phyloP scores from a whole-genome alignment of 371 early-diverging fungal genomes.

The Mucor circinelloides region DNA sequence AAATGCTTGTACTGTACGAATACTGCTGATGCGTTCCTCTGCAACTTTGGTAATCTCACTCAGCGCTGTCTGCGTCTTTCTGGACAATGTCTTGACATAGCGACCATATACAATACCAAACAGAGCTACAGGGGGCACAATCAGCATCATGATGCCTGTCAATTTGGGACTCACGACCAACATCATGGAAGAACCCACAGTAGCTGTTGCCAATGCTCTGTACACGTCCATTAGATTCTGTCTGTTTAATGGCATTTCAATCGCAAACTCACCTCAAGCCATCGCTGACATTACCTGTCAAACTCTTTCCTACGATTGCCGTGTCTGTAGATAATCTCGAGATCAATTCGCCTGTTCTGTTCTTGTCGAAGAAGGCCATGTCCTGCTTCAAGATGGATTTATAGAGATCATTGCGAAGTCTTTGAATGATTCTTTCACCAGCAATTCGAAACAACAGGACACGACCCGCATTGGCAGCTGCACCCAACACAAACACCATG shows the following conservation, averaged over 20 bases:
- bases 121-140: conserved; percentile 77
- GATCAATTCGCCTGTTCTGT: conserved; percentile 78
- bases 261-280: conserved; percentile 67
- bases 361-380: conserved; percentile 77
- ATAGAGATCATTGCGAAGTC: conserved; percentile 61
- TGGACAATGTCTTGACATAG: conserved; percentile 66
- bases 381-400: conserved; percentile 64
- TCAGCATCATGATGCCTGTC: conserved; percentile 75
- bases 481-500: conserved; percentile 66
- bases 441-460: conserved; percentile 72
- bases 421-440: conserved; percentile 73
- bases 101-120: conserved; percentile 77
- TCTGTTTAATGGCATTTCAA: too few species aligned
- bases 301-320: conserved; percentile 75
- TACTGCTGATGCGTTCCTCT: conserved; percentile 71
- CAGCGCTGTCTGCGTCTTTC: conserved; percentile 71
- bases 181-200: conserved; percentile 73
- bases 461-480: conserved; percentile 76
- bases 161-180: conserved; percentile 67
- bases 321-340: conserved; percentile 78
- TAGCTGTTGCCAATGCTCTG: conserved; percentile 57
- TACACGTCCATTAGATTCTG: too few species aligned
- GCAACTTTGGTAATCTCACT: conserved; percentile 76
- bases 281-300: conserved; percentile 81
- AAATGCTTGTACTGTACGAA: conserved; percentile 82